phyloP scores from a whole-genome alignment of 768 basidiomycete species.

The Pisolithus sp. region DNA sequence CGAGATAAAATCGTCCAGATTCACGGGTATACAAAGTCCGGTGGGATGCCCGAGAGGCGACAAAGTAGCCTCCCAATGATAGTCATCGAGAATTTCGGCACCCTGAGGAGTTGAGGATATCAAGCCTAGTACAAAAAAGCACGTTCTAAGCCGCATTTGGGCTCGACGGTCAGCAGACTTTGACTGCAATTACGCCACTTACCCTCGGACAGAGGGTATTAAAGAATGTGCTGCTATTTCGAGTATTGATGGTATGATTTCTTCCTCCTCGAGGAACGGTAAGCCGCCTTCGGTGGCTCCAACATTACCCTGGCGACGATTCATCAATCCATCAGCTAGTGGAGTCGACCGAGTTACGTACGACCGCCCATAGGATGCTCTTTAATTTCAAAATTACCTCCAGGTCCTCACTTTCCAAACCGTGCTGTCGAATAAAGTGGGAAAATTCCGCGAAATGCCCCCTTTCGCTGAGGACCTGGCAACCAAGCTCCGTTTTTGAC shows the following conservation, averaged over 20 bases:
- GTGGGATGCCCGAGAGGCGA: conserved; percentile 83
- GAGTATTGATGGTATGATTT: conserved; percentile 83
- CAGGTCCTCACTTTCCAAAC: conserved; percentile 74
- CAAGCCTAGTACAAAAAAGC: conserved; percentile 91
- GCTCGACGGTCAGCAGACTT: neutral
- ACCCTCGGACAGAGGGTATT: conserved; percentile 93
- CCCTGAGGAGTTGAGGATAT: conserved; percentile 90
- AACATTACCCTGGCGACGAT: conserved; percentile 71
- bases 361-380: conserved; percentile 95
- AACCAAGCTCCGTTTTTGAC: conserved; percentile 93
- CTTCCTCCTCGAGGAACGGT: conserved; percentile 93
- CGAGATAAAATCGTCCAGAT: conserved; percentile 71
- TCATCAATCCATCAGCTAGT: neutral
- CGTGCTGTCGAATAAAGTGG: conserved; percentile 83
- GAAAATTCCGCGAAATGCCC: conserved; percentile 90
- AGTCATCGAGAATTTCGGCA: conserved; percentile 88
- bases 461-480: conserved; percentile 83
- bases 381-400: conserved; percentile 87
- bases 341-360: conserved; percentile 36
- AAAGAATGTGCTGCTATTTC: conserved; percentile 87
- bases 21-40: conserved; percentile 85
- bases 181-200: conserved; percentile 21
- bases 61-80: conserved; percentile 86
- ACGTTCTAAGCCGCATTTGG: conserved; percentile 57
- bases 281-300: conserved; percentile 86